These are phyloP conservation scores for Saturnispora silvae DNA, from an alignment of 805 yeast genomes.

Conservation along the genomic window DNA sequence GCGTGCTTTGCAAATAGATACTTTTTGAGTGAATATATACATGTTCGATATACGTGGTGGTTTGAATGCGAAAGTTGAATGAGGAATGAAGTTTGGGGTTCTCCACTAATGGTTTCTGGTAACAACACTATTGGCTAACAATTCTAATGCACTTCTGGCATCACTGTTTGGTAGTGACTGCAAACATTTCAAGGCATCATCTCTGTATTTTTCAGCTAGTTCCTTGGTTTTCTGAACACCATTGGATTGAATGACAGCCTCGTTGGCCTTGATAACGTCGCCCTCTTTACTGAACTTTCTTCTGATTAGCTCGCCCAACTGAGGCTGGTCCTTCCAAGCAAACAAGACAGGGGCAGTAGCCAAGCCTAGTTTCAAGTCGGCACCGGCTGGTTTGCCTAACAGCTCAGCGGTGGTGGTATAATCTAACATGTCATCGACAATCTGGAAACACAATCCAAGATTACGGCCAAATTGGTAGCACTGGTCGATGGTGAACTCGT, in stretches of 20 bases:
- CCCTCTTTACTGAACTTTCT: slow-evolving; percentile 75
- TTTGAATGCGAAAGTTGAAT: too few species aligned
- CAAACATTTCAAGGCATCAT: slow-evolving; percentile 62
- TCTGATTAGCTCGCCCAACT: slow-evolving; percentile 70
- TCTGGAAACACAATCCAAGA: slow-evolving; percentile 89
- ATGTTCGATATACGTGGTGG: too few species aligned
- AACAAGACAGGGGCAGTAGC: slow-evolving; percentile 94
- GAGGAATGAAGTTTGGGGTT: too few species aligned
- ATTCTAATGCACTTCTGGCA: slow-evolving; percentile 77
- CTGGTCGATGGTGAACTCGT: slow-evolving; percentile 63
- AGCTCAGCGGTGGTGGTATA: slow-evolving; percentile 79
- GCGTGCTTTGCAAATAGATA: too few species aligned
- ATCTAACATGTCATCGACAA: slow-evolving; percentile 93
- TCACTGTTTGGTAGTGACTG: slow-evolving; percentile 76
- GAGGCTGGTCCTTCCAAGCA: slow-evolving; percentile 88
- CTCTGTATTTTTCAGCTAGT: slow-evolving; percentile 71
- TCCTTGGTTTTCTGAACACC: slow-evolving; percentile 70
- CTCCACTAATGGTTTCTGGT: slow-evolving; percentile 74
- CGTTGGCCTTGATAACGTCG: slow-evolving; percentile 75
- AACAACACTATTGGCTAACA: slow-evolving; percentile 72
- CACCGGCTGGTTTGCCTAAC: slow-evolving; percentile 92
- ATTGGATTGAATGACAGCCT: slow-evolving; percentile 54
- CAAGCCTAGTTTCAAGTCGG: slow-evolving; percentile 84
- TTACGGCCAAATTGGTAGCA: slow-evolving; percentile 89
- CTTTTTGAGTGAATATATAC: too few species aligned